Percentiles rank a stretch among this genome's conserved stretches.
Evolutionary conservation across 1,139 yeast species (phyloP).

Genomic region (Protomyces gravidus): DNA sequence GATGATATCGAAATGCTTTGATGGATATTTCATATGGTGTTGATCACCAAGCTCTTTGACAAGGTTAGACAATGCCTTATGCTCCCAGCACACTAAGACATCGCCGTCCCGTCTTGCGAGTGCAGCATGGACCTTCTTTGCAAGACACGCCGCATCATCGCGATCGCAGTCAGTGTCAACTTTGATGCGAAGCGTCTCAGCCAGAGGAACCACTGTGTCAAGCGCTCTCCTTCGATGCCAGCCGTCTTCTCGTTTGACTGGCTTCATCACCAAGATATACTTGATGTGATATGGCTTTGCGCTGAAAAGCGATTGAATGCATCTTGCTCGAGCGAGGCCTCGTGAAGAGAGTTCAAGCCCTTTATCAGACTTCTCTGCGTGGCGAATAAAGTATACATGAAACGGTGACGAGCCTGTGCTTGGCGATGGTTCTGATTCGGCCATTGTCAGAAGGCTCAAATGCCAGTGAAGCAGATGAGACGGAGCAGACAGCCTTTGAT

Average conservation of each 20-base stretch:
- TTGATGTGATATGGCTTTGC: slow-evolving; percentile 5
- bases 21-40: slow-evolving; percentile 1
- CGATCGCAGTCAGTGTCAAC: slow-evolving; percentile 7
- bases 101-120: not conserved
- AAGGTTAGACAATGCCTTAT: slow-evolving; percentile 7
- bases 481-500: too few relatives aligned
- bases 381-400: slow-evolving; percentile 17
- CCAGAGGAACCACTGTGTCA: slow-evolving; percentile 8
- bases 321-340: slow-evolving; percentile 7
- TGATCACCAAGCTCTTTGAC: slow-evolving; percentile 4
- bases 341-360: not conserved
- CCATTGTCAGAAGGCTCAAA: too few relatives aligned
- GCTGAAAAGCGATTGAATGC: not conserved
- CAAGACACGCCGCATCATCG: not conserved
- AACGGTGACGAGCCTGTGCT: too few relatives aligned
- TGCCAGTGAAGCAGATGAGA: too few relatives aligned
- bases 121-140: not conserved
- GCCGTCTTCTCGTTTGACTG: not conserved
- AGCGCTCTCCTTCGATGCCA: slow-evolving; percentile 2
- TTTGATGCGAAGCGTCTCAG: not conserved
- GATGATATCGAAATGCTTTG: slow-evolving; percentile 1
- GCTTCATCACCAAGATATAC: slow-evolving; percentile 5
- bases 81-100: slow-evolving; percentile 22
- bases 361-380: slow-evolving; percentile 17
- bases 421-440: too few relatives aligned